Evolutionary conservation across 768 basidiomycete species (phyloP), one percentile per base, ranked within the genome.

Genomic region (Boletus huronensis): DNA sequence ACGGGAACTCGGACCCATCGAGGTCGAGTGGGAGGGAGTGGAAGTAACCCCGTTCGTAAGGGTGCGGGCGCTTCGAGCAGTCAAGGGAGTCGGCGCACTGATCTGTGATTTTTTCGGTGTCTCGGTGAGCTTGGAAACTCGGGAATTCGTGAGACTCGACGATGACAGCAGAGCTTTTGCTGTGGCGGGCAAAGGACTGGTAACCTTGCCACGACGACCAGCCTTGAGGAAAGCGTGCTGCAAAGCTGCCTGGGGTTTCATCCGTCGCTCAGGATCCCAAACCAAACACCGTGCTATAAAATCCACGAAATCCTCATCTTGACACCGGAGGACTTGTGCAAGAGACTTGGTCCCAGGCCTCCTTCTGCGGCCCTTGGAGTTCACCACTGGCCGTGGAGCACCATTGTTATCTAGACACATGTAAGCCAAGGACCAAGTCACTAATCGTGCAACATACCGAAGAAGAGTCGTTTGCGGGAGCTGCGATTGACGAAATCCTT

Each of bases 261-360:
- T 80, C 31, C 97, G 83, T 48, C 91, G 83, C 64, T 98, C 96
- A 9, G 97, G 97, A 74, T 99, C 97, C 95, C 95, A 99, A 28
- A 90, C 80, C n/a, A 99, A 79, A 72, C 97, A 99, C 70, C 96
- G 98, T 1, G 90, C 80, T 59, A 98, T 88, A 70, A 99, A 99
- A 74, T 99, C 97, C 53, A 99, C 79, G 61, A 99, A 98, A 41
- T 90, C 85, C 54, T 96, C 93, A 66, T 98, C 97, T 54, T 94
- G 91, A 66, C 88, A 91, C 52, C 91, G 85, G 46, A 99, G 79
- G 38, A 95, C 93, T 65, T 93, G 88, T 16, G 86, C 82, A 50
- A 99, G 80, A 0, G 91, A 87, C 72, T 97, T 97, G 44, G 91
- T 86, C 17, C 90, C 93, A 16, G 97, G 94, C 63, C 93, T 81